Percentiles rank a stretch among this genome's conserved stretches.
Conservation (phyloP, 1,284 basidiomycete genomes). For the Naganishia sp. region DNA sequence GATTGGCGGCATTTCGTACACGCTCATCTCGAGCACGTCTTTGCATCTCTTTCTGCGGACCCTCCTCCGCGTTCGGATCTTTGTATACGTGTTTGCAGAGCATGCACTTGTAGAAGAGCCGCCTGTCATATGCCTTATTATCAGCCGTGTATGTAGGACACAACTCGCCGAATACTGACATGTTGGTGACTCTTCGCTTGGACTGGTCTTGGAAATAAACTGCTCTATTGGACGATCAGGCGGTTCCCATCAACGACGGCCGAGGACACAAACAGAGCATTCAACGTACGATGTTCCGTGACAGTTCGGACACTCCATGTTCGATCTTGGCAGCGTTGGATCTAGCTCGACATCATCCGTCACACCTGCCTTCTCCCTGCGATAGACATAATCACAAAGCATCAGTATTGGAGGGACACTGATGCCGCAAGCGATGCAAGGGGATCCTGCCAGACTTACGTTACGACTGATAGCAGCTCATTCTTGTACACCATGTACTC, state of each 20-base stretch:
- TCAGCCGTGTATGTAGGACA: background rate
- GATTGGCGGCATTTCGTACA: constrained; percentile 20
- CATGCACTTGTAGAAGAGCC: constrained; percentile 88
- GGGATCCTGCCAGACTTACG: constrained; percentile 61
- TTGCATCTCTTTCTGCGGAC: constrained; percentile 27
- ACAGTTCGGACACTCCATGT: constrained; percentile 55
- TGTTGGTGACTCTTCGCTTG: constrained; percentile 76
- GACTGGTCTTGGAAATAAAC: constrained; percentile 94
- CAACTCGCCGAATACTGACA: constrained; percentile 34
- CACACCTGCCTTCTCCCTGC: constrained; percentile 87
- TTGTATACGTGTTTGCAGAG: constrained; percentile 76
- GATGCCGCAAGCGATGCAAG: background rate
- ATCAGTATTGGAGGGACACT: constrained; percentile 19
- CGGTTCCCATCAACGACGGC: background rate
- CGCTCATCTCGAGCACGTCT: constrained; percentile 28
- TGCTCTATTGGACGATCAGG: constrained; percentile 59
- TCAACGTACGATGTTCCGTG: constrained; percentile 47
- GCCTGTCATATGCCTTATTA: constrained; percentile 66
- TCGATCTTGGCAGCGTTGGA: constrained; percentile 68
- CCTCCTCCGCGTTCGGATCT: constrained; percentile 59
- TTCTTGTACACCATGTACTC: constrained; percentile 85
- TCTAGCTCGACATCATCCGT: constrained; percentile 87
- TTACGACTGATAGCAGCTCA: constrained; percentile 88
- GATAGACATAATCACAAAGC: background rate
- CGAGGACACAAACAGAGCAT: background rate